phyloP scores from a whole-genome alignment of 2,329 filamentous ascomycete genomes.

The Furcasterigmium furcatum region DNA sequence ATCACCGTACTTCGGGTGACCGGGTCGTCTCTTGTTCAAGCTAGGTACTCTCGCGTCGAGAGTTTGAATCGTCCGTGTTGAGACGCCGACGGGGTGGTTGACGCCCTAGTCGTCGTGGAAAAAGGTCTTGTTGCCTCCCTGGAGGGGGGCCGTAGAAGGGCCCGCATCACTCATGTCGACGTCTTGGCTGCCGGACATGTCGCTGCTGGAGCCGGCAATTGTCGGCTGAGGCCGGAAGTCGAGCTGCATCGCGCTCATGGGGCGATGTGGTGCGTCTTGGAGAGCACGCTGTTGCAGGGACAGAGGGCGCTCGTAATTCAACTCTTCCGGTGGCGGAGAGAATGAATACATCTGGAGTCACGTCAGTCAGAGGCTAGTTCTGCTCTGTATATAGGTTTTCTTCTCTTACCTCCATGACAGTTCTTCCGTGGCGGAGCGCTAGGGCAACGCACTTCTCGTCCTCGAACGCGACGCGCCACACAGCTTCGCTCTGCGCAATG shows the following conservation, averaged over 20 bases:
- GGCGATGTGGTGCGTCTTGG: constrained; percentile 41
- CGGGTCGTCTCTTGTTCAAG: too few relatives aligned
- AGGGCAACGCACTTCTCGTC: constrained; percentile 98
- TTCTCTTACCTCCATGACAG: constrained; percentile 88
- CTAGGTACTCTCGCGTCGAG: too few relatives aligned
- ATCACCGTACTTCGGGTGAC: too few relatives aligned
- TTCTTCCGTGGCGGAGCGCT: constrained; percentile 78
- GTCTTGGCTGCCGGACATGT: constrained; percentile 36
- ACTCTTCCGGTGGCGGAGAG: constrained; percentile 72
- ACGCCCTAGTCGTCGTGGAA: constrained; percentile 41
- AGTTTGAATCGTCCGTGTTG: too few relatives aligned
- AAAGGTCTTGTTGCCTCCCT: constrained; percentile 43
- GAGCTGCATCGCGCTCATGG: constrained; percentile 47
- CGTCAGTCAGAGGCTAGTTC: constrained; percentile 24
- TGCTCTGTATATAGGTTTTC: too few relatives aligned
- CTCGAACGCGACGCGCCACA: constrained; percentile 97
- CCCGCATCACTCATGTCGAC: constrained; percentile 55
- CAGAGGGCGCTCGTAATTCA: constrained; percentile 49
- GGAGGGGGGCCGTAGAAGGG: constrained; percentile 51
- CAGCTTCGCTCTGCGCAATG: constrained; percentile 86
- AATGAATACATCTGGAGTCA: constrained; percentile 82
- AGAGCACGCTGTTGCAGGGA: constrained; percentile 44
- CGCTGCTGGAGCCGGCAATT: constrained; percentile 24
- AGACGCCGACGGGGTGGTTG: too few relatives aligned
- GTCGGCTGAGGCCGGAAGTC: constrained; percentile 34